phyloP scores from a whole-genome alignment of 1,284 basidiomycete species.

The Coniophora puteana region DNA sequence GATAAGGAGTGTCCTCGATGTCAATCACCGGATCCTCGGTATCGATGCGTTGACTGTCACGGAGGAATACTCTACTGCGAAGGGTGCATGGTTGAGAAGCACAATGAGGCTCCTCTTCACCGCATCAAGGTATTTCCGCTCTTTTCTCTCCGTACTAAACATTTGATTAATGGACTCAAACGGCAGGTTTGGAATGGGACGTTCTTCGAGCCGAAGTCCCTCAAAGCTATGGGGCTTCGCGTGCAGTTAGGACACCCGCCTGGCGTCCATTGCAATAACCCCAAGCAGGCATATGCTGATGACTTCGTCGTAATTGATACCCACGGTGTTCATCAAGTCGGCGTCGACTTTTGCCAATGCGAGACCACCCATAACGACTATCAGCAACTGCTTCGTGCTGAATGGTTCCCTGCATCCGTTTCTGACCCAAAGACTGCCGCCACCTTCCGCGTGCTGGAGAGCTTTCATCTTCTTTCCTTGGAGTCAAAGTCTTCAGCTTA shows the following conservation, averaged over 20 bases:
- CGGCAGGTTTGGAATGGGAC: not conserved
- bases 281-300: not conserved
- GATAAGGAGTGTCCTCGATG: no score
- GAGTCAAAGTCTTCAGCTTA: slow-evolving; percentile 14
- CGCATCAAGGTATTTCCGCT: slow-evolving; percentile 1
- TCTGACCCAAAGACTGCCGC: not conserved
- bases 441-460: slow-evolving; percentile 5
- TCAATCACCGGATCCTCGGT: no score
- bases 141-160: not conserved
- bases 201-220: not conserved
- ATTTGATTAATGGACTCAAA: not conserved
- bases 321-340: slow-evolving; percentile 7
- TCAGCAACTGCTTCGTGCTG: slow-evolving; percentile 18
- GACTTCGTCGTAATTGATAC: slow-evolving; percentile 9
- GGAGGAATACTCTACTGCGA: no score
- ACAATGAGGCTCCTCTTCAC: not conserved
- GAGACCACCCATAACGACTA: not conserved
- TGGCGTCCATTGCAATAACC: not conserved
- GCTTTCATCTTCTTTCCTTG: slow-evolving; percentile 20
- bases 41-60: no score
- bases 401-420: slow-evolving; percentile 19
- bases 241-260: slow-evolving; percentile 1
- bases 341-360: slow-evolving; percentile 18
- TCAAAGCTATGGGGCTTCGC: slow-evolving; percentile 1
- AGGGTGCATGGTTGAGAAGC: not conserved